Evolutionary conservation across 768 basidiomycete species (phyloP), one percentile per base, ranked within the genome.

Genomic region (Podaxis sp.): DNA sequence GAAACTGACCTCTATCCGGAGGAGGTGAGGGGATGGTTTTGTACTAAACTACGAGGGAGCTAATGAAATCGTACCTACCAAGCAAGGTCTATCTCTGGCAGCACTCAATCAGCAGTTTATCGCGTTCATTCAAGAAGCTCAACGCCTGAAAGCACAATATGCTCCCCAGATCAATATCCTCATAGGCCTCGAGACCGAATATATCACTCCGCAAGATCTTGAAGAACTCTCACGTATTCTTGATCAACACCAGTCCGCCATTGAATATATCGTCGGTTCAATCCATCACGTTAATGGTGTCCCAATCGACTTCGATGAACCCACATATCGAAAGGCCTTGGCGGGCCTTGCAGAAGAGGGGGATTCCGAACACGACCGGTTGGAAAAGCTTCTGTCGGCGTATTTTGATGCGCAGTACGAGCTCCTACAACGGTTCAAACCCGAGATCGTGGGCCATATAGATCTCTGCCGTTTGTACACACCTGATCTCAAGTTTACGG

Each of bases 171-270:
- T 98, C 69, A 78, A 80, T 15, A 80, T 99, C 40, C 79, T 97
- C 54, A 87, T 97, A 63, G 96, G 97, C 9, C 79, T 96, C 44
- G 96, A 99, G 75, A 97, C 96, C 6, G 97, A 99, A 69, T 87
- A 82, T 73, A 95, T 98, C 74, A 87, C 92, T 9, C 51, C 73
- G 3, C 66, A 75, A 17, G 94, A 96, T 75, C 79, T 94, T 22
- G 78, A 82, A 63, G 72, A 76, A 22, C 80, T 96, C 39, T 74
- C 82, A 51, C 63, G 64, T 2, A 78, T 92, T 19, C 79, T 96
- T 38, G 63, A 75, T 39, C 68, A 71, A 26, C 74, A 87, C 63
- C 74, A 73, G 8, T 74, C 76, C 39, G 76, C 79, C 54, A 84
- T 99, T 64, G 89, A 98, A 69, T 98, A 94, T 74, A 71, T 98